Percentiles rank a stretch among this genome's conserved stretches.
Evolutionary conservation across 805 yeast species (phyloP).

Genomic region (Huiozyma naganishii): DNA sequence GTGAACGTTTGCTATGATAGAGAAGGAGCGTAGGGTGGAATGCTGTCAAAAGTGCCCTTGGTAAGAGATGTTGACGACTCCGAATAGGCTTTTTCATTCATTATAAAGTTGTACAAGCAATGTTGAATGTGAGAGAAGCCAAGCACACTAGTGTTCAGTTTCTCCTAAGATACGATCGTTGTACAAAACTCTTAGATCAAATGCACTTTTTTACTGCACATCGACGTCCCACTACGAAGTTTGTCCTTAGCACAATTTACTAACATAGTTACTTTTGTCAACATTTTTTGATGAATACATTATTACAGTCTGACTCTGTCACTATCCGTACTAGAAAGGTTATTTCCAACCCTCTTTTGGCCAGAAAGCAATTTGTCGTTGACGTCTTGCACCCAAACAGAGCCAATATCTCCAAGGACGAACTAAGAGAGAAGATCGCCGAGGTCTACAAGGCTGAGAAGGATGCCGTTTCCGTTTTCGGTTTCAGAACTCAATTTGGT

Average conservation of each 20-base stretch:
- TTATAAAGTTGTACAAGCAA: too few relatives aligned
- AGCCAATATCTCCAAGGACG: conserved; percentile 98
- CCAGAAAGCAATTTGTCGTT: conserved; percentile 98
- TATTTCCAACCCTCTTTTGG: conserved; percentile 97
- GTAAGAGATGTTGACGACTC: too few relatives aligned
- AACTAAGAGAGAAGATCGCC: conserved; percentile 90
- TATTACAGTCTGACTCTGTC: conserved; percentile 87
- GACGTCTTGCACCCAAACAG: conserved; percentile 99
- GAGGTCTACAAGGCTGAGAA: conserved; percentile 82
- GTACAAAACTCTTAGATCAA: too few relatives aligned
- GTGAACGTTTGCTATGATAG: neutral
- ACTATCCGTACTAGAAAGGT: conserved; percentile 99
- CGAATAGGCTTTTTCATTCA: too few relatives aligned
- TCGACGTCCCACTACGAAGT: too few relatives aligned
- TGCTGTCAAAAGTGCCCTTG: too few relatives aligned
- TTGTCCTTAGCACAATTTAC: neutral
- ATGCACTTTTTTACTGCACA: too few relatives aligned
- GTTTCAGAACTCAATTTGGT: conserved; percentile 99
- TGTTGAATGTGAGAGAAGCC: too few relatives aligned
- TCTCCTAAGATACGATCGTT: too few relatives aligned
- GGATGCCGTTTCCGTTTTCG: conserved; percentile 94
- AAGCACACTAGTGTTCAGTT: too few relatives aligned
- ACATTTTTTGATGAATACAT: neutral
- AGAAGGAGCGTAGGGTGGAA: too few relatives aligned
- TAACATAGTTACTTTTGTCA: neutral